Conservation (phyloP, 108 stramenopile species). For the Epipyxis sp. region DNA sequence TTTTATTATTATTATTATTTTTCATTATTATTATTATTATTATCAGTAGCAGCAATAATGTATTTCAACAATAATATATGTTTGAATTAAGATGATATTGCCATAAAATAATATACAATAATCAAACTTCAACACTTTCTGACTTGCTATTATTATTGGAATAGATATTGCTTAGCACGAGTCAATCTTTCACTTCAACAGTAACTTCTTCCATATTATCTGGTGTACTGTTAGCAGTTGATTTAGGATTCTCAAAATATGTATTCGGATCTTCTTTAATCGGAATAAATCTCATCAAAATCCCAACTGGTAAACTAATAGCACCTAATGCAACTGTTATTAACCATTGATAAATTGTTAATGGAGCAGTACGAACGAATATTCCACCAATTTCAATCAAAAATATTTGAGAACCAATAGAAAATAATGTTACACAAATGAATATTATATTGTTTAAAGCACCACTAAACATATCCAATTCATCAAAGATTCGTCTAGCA, state of each 20-base stretch:
- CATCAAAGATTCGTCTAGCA: constrained; percentile 47
- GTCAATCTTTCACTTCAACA: too few relatives aligned
- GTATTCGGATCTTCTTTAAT: constrained; percentile 40
- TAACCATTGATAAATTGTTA: constrained; percentile 37
- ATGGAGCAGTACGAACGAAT: constrained; percentile 40
- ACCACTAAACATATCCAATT: constrained; percentile 68
- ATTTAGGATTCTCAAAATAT: constrained; percentile 44
- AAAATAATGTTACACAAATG: constrained; percentile 68
- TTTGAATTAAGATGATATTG: too few relatives aligned
- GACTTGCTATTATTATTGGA: too few relatives aligned
- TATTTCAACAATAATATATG: too few relatives aligned
- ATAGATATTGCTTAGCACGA: too few relatives aligned
- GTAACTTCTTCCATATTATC: too few relatives aligned
- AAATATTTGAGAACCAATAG: constrained; percentile 49
- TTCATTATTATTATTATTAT: too few relatives aligned
- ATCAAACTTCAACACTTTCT: too few relatives aligned
- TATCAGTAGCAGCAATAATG: too few relatives aligned
- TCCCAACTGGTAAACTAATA: constrained; percentile 40
- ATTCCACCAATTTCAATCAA: constrained; percentile 46
- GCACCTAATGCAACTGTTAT: constrained; percentile 39
- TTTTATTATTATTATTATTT: too few relatives aligned
- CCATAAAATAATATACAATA: too few relatives aligned
- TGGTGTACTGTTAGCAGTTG: too few relatives aligned
- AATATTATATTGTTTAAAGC: constrained; percentile 75
- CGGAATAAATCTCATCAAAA: constrained; percentile 54